Base-by-base conservation (phyloP, 2,329 filamentous ascomycete genomes). In the Penicillium thymicola region DNA sequence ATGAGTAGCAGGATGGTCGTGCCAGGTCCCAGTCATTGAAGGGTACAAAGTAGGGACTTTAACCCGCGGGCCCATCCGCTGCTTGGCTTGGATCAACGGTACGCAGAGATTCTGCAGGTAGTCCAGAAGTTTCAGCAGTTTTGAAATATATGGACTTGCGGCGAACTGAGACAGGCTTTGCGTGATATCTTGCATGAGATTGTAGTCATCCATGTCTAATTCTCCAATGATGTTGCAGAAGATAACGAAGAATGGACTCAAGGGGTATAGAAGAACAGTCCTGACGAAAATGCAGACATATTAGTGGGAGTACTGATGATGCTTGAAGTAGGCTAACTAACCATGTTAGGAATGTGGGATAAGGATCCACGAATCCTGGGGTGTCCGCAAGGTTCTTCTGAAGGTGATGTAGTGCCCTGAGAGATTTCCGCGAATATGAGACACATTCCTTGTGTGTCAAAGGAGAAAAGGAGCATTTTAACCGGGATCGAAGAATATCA, bases 221-320 rank as follows among this genome's bases (percentile, higher is more conserved):
- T 61, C 57, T n/a, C 57, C 59, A 45, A 67, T 65, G 21, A 67
- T 60, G 47, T 66, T 66, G 57, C 65, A 67, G 40, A 67, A 65
- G 5, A 67, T 57, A 30, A 67, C 65, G 38, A 66, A 67, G 37
- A 66, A 67, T 4, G 65, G 64, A 42, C 59, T 65, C 2, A 61
- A 43, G 1, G 65, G 65, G 34, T 66, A 67, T 30, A 66, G 36
- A 7, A 66, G 47, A 11, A 63, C 41, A 43, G 61, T 61, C 61
- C 61, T 63, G 16, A 16, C 3, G 2, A n/a, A 18, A 30, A 21
- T 5, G 14, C 23, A 32, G 8, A 5, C 3, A 13, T 16, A 16
- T 38, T 10, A 49, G 34, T 16, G 4, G 16, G 18, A 21, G 7
- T 9, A 49, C 1, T 5, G n/a, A 1, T 28, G 7, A 21, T 4